Conservation (phyloP, 768 basidiomycete species). For the Amanita fuliginea region DNA sequence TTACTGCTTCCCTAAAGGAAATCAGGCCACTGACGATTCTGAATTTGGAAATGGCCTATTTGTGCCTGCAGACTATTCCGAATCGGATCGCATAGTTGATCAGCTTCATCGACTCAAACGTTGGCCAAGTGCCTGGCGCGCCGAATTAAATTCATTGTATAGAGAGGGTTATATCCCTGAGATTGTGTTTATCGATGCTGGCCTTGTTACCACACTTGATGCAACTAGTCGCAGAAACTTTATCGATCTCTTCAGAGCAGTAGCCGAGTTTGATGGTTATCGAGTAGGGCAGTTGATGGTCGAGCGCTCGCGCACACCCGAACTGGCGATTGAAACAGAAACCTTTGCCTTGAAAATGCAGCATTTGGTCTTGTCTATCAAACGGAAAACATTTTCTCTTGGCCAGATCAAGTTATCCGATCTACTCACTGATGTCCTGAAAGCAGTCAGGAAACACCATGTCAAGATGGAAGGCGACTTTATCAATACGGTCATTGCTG, state of each 20-base stretch:
- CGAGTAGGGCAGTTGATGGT: conserved; percentile 93
- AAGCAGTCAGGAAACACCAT: conserved; percentile 79
- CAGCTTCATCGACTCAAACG: conserved; percentile 51
- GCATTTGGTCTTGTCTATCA: conserved; percentile 85
- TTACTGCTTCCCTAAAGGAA: conserved; percentile 31
- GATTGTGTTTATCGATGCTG: conserved; percentile 93
- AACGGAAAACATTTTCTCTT: conserved; percentile 93
- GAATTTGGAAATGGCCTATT: conserved; percentile 13
- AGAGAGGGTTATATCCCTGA: conserved; percentile 81
- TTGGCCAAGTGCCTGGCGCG: conserved; percentile 57
- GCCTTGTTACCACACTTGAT: conserved; percentile 83
- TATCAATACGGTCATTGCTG: conserved; percentile 94
- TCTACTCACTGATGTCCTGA: conserved; percentile 81
- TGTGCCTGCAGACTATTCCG: conserved; percentile 28
- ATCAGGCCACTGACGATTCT: conserved; percentile 10
- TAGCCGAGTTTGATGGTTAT: conserved; percentile 97
- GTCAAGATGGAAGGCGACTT: conserved; percentile 99
- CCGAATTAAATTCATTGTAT: conserved; percentile 51
- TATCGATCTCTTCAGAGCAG: conserved; percentile 89
- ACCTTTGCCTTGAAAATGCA: conserved; percentile 98
- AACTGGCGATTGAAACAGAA: conserved; percentile 83
- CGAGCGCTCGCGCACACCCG: conserved; percentile 84
- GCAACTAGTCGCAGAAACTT: conserved; percentile 83
- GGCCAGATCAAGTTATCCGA: conserved; percentile 97
- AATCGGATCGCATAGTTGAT: conserved; percentile 56